Evolutionary conservation across 164 flowering plant species (phyloP).

Genomic region (Sextonia rubra): DNA sequence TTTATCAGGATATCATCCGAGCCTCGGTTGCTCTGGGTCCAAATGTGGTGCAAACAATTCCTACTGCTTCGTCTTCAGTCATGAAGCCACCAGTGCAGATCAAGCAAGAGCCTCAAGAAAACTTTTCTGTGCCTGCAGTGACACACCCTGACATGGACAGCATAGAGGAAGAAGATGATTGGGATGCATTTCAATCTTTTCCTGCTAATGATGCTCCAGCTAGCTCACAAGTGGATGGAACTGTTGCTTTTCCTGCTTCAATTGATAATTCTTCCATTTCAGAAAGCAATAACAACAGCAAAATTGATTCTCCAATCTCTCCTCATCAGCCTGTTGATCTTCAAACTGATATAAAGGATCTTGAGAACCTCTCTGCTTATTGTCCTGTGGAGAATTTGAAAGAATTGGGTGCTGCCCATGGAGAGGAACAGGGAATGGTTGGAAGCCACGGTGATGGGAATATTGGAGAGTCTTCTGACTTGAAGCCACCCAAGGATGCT

Average conservation of each 20-base stretch:
- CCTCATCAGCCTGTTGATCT: neutral
- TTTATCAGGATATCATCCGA: conserved; percentile 68
- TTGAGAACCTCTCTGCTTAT: neutral
- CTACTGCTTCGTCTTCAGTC: conserved; percentile 36
- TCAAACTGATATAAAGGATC: neutral
- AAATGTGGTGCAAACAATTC: conserved; percentile 25
- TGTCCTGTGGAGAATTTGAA: neutral
- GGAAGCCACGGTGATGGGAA: neutral
- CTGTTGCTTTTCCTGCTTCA: conserved; percentile 13
- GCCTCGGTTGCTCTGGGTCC: conserved; percentile 70
- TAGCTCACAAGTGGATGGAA: conserved; percentile 16
- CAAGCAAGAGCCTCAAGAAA: conserved; percentile 18
- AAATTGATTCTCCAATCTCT: conserved; percentile 8
- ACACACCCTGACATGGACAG: conserved; percentile 2
- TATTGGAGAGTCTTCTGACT: conserved; percentile 6
- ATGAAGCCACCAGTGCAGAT: conserved; percentile 58
- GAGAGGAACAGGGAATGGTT: neutral
- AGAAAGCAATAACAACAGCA: conserved; percentile 7
- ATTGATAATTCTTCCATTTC: conserved; percentile 19
- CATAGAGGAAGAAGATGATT: conserved; percentile 63
- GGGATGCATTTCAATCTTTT: conserved; percentile 97
- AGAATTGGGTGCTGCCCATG: neutral
- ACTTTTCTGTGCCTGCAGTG: conserved; percentile 8
- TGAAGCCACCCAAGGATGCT: neutral
- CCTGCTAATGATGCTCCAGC: conserved; percentile 42